Percentiles rank a stretch among this genome's conserved stretches.
These are phyloP conservation scores for Annulohypoxylon stygium DNA, from an alignment of 495 filamentous ascomycete species.

Conservation along the genomic window DNA sequence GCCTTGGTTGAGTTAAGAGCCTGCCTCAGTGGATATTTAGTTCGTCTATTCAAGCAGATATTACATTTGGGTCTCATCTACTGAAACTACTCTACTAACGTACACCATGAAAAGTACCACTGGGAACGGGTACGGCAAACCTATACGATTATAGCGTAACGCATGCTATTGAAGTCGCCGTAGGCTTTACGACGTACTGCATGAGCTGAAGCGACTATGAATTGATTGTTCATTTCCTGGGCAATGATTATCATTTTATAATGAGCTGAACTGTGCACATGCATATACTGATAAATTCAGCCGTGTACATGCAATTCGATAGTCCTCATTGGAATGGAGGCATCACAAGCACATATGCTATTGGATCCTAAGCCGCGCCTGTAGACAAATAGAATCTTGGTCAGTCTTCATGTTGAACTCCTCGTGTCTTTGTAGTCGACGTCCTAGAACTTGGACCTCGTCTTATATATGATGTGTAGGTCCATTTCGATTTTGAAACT, in stretches of 20 bases:
- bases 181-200: background rate
- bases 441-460: background rate
- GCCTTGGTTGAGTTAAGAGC: no score
- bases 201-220: slow-evolving; percentile 1
- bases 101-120: background rate
- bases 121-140: background rate
- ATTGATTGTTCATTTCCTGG: background rate
- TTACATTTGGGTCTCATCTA: no score
- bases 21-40: no score
- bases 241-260: background rate
- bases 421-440: background rate
- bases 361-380: no score
- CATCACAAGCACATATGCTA: no score
- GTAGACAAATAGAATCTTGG: background rate
- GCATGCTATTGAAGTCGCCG: background rate
- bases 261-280: background rate
- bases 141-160: background rate
- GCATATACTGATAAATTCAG: background rate
- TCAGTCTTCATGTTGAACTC: background rate
- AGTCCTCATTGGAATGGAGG: no score
- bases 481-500: background rate
- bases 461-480: background rate
- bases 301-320: background rate
- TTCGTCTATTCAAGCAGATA: no score
- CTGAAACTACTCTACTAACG: no score